Base-by-base conservation (phyloP, 2,329 filamentous ascomycete species). In the Xylariales sp. region DNA sequence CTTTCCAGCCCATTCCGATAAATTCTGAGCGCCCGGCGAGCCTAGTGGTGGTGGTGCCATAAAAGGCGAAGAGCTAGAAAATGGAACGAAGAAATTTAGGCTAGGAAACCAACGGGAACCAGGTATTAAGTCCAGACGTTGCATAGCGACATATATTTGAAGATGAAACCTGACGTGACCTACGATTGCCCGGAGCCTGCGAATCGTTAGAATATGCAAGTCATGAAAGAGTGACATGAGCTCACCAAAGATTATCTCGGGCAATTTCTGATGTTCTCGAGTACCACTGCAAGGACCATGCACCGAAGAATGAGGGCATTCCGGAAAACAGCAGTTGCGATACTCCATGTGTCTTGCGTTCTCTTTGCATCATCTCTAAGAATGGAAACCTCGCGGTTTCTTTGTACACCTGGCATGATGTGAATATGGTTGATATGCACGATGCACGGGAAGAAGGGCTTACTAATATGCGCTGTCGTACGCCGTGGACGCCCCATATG, bases 401-500 rank as follows among this genome's bases (percentile, higher is more conserved):
- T 67, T 82, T 82, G 74, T 87, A 89, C 1, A 88, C 80, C 85
- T 87, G 48, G 5, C 10, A 16, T 10, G 10, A 54, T 34, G 61
- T 71, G 58, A 73, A 61, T 46, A 65, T 54, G 30, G 18, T 4
- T 63, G 34, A 18, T 8, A 43, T 45, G 30, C 8, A 23, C n/a
- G 49, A 41, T 12, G 43, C 16, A 34, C 16, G 41, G 14, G 8
- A 39, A 58, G 56, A 32, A 14, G 36, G 52, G 36, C 80, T 53
- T 72, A 87, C 85, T 67, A 89, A 70, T n/a, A 88, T 83, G 8
- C 87, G 82, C 66, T 87, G 83, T 34, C 86, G 80, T 67, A 88
- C 74, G 3, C 85, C 85, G 36, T 84, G 81, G 12, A 88, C 71
- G 3, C 86, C 86, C 80, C 87, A 87, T 23, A 84, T 79, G 12